These are phyloP conservation scores for Candida corydali DNA, from an alignment of 805 yeast genomes.

Conservation along the genomic window DNA sequence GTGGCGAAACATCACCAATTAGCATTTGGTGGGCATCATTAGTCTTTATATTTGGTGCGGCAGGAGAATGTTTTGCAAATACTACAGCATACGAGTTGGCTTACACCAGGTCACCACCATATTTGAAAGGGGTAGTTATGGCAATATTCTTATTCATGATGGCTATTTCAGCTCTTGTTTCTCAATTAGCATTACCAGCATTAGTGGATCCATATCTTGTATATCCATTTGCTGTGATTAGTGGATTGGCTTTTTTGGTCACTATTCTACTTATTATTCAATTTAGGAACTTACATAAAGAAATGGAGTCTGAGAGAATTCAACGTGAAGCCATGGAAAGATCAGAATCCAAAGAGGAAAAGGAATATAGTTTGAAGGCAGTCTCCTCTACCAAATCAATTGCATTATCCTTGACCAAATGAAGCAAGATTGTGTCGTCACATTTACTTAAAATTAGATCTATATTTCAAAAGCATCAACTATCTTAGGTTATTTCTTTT, in stretches of 20 bases:
- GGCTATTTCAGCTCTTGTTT: slow-evolving; percentile 47
- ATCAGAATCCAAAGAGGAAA: background rate
- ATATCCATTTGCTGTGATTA: slow-evolving; percentile 39
- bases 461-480: no score
- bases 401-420: background rate
- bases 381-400: slow-evolving; percentile 2
- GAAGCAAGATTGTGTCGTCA: background rate
- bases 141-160: slow-evolving; percentile 42
- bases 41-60: slow-evolving; percentile 40
- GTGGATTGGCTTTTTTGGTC: slow-evolving; percentile 28
- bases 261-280: slow-evolving; percentile 28
- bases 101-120: slow-evolving; percentile 47
- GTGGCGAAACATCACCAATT: slow-evolving; percentile 27
- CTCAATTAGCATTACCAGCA: slow-evolving; percentile 38
- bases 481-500: no score
- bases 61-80: slow-evolving; percentile 50
- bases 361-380: slow-evolving; percentile 2
- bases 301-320: slow-evolving; percentile 34
- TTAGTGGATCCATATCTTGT: slow-evolving; percentile 38
- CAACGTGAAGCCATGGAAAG: slow-evolving; percentile 17
- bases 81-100: slow-evolving; percentile 53
- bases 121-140: slow-evolving; percentile 49
- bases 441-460: no score
- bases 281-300: slow-evolving; percentile 36
- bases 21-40: slow-evolving; percentile 25